phyloP scores from a whole-genome alignment of 2,329 filamentous ascomycete species.

The Fusarium sterilihyphosum region DNA sequence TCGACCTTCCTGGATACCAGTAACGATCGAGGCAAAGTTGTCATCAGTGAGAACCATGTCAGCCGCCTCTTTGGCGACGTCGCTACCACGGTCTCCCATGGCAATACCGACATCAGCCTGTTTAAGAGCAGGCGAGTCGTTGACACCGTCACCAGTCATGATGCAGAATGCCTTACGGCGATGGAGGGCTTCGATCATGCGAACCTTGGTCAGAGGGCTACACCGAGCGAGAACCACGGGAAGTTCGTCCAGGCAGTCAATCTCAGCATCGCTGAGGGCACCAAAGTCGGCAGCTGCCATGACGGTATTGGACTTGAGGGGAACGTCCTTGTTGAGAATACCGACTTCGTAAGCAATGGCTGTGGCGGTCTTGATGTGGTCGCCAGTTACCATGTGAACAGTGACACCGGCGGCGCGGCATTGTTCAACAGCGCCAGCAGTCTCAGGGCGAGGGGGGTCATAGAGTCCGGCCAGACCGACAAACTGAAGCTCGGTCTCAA shows the following conservation, averaged over 20 bases:
- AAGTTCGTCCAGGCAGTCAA: slow-evolving; percentile 68
- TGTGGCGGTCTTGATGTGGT: slow-evolving; percentile 74
- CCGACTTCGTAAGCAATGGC: slow-evolving; percentile 73
- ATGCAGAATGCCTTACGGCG: slow-evolving; percentile 74
- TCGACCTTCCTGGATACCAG: slow-evolving; percentile 76
- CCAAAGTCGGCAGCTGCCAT: slow-evolving; percentile 74
- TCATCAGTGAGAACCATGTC: slow-evolving; percentile 91
- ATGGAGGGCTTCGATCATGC: slow-evolving; percentile 79
- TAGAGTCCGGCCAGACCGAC: slow-evolving; percentile 78
- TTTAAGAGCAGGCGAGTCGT: slow-evolving; percentile 78
- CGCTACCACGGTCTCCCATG: slow-evolving; percentile 76
- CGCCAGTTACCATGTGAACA: slow-evolving; percentile 76
- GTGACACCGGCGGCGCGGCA: slow-evolving; percentile 71
- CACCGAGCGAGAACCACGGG: slow-evolving; percentile 76
- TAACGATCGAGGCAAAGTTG: slow-evolving; percentile 84
- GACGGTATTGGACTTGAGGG: slow-evolving; percentile 56
- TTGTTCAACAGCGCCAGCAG: slow-evolving; percentile 66
- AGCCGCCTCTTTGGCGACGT: slow-evolving; percentile 82
- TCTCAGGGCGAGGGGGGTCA: slow-evolving; percentile 76
- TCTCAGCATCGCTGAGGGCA: slow-evolving; percentile 67
- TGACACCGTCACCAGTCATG: slow-evolving; percentile 81
- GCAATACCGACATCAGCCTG: slow-evolving; percentile 80
- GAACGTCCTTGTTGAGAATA: slow-evolving; percentile 58
- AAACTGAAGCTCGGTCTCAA: slow-evolving; percentile 69
- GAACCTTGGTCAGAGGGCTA: slow-evolving; percentile 76